phyloP scores from a whole-genome alignment of 148 eudicot genomes.

The Rhododendron williamsianum region DNA sequence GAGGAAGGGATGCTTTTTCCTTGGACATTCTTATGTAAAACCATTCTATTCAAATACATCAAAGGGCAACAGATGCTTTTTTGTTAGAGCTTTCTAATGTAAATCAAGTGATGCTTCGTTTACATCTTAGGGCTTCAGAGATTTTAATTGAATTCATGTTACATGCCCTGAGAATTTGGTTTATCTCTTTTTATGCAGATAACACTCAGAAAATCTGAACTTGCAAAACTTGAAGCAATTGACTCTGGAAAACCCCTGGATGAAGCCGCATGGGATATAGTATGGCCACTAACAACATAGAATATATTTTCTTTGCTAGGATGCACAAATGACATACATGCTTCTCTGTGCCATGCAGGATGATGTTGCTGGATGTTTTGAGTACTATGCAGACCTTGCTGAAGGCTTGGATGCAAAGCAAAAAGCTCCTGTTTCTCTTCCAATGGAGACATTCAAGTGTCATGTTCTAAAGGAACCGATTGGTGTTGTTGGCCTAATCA shows the following conservation, averaged over 20 bases:
- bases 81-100: not conserved
- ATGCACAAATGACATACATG: constrained; percentile 2
- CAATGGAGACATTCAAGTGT: constrained; percentile 76
- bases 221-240: constrained; percentile 74
- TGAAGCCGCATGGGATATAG: constrained; percentile 96
- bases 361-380: constrained; percentile 92
- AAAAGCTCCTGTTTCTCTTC: constrained; percentile 75
- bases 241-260: constrained; percentile 86
- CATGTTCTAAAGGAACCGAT: constrained; percentile 83
- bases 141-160: not conserved
- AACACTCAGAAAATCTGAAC: constrained; percentile 58
- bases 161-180: not conserved
- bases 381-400: constrained; percentile 89
- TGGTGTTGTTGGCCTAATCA: constrained; percentile 94
- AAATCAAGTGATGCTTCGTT: not conserved
- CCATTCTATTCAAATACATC: not conserved
- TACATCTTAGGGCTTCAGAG: not conserved
- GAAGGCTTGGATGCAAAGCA: constrained; percentile 87
- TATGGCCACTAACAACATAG: constrained; percentile 24
- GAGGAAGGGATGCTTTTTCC: not conserved
- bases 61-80: not conserved
- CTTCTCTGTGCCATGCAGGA: constrained; percentile 46
- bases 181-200: constrained; percentile 38
- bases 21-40: not conserved
- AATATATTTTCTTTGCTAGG: not conserved